phyloP scores from a whole-genome alignment of 257 asterid species.

The Fraxinus quadrangulata region DNA sequence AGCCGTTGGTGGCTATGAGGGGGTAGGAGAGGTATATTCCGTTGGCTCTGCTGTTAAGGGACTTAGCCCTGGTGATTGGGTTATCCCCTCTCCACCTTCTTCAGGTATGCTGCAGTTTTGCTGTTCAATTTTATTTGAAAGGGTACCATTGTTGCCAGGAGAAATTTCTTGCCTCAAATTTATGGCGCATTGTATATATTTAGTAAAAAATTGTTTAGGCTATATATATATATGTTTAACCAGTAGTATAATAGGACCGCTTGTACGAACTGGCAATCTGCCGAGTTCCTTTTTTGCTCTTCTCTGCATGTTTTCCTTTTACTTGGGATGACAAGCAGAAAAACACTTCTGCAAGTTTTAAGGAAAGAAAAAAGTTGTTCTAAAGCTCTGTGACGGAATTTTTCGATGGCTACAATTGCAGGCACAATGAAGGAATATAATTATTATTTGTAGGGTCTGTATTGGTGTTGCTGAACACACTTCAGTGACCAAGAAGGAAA shows the following conservation, averaged over 20 bases:
- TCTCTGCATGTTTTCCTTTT: background rate
- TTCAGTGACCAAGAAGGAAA: background rate
- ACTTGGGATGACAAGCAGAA: background rate
- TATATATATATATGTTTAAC: background rate
- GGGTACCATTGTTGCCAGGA: background rate
- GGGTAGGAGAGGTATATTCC: constrained; percentile 87
- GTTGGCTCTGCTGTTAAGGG: constrained; percentile 77
- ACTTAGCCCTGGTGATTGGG: constrained; percentile 79
- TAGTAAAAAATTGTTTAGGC: background rate
- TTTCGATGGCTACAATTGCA: too few relatives aligned
- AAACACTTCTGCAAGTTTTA: background rate
- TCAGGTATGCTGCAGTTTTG: constrained; percentile 50
- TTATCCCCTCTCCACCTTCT: constrained; percentile 91
- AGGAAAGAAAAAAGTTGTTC: background rate
- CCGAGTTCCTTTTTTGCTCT: background rate
- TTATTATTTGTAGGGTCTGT: background rate
- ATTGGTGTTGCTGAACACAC: background rate
- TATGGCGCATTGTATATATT: background rate
- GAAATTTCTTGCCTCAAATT: background rate
- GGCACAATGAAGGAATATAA: background rate
- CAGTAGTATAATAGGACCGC: background rate
- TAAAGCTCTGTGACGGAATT: too few relatives aligned
- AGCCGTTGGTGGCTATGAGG: constrained; percentile 97
- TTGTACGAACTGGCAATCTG: background rate
- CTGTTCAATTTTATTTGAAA: constrained; percentile 6